phyloP scores from a whole-genome alignment of 2,329 filamentous ascomycete species.

The Phyllachora maydis region DNA sequence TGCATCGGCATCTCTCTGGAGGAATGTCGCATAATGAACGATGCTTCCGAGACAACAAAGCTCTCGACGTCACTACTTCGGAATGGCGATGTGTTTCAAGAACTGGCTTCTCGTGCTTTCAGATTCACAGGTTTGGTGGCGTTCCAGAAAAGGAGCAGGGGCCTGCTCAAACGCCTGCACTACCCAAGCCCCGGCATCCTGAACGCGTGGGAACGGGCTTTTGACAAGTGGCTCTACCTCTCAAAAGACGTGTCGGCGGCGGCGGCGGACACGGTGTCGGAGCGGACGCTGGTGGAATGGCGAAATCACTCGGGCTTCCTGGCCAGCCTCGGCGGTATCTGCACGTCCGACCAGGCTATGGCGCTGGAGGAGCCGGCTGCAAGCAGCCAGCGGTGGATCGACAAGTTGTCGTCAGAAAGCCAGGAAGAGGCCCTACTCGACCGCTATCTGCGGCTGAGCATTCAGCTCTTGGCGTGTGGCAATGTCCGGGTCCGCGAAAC shows the following conservation, averaged over 20 bases:
- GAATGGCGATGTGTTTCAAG: slow-evolving; percentile 38
- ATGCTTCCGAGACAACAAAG: slow-evolving; percentile 25
- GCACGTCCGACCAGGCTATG: slow-evolving; percentile 35
- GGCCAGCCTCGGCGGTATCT: slow-evolving; percentile 44
- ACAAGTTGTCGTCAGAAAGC: slow-evolving; percentile 34
- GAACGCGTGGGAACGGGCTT: slow-evolving; percentile 44
- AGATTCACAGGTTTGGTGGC: slow-evolving; percentile 48
- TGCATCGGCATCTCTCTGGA: slow-evolving; percentile 42
- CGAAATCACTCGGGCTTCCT: slow-evolving; percentile 49
- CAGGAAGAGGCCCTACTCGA: slow-evolving; percentile 38
- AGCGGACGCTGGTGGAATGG: slow-evolving; percentile 40
- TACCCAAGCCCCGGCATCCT: slow-evolving; percentile 46
- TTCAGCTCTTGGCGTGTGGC: slow-evolving; percentile 41
- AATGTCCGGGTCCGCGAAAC: slow-evolving; percentile 46
- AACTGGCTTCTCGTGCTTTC: slow-evolving; percentile 42
- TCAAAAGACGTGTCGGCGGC: slow-evolving; percentile 41
- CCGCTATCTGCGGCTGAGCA: slow-evolving; percentile 39
- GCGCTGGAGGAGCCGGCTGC: slow-evolving; percentile 35
- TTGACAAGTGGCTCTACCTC: slow-evolving; percentile 42
- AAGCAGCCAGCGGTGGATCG: slow-evolving; percentile 41
- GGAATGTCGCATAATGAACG: slow-evolving; percentile 33
- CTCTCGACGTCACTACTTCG: slow-evolving; percentile 29
- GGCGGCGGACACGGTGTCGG: slow-evolving; percentile 27
- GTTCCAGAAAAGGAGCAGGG: slow-evolving; percentile 45
- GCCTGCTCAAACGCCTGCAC: slow-evolving; percentile 36